phyloP scores from a whole-genome alignment of 2,329 filamentous ascomycete genomes.

The Fonsecaea multimorphosa region DNA sequence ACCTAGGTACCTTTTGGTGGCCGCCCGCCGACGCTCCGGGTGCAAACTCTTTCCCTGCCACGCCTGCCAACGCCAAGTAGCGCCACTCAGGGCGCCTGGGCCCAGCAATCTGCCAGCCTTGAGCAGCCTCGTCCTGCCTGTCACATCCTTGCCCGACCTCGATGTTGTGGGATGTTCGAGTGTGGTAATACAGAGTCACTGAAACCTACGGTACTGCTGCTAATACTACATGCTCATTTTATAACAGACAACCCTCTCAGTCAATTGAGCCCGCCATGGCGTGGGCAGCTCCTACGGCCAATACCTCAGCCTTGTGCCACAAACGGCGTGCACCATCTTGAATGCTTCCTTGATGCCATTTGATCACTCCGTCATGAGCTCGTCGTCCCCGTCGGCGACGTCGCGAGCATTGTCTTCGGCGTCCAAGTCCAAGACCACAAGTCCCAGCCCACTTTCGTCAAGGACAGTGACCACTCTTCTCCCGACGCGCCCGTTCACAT shows the following conservation, averaged over 20 bases:
- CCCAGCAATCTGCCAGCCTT: background rate
- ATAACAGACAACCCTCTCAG: background rate
- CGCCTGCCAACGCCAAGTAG: background rate
- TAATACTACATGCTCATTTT: background rate
- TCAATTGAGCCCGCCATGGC: background rate
- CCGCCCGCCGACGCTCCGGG: no score
- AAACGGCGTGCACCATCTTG: background rate
- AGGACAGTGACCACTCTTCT: slow-evolving; percentile 61
- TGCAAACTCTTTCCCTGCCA: no score
- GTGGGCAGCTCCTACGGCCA: background rate
- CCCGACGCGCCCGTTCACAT: slow-evolving; percentile 62
- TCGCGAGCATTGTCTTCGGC: slow-evolving; percentile 43
- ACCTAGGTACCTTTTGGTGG: background rate
- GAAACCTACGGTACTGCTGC: background rate
- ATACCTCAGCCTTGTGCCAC: slow-evolving; percentile 13
- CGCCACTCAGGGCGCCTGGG: background rate
- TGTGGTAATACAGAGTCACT: background rate
- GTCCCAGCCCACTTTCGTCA: slow-evolving; percentile 60
- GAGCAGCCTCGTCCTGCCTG: background rate
- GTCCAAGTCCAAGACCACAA: slow-evolving; percentile 63
- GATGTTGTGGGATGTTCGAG: background rate
- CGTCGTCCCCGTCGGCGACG: slow-evolving; percentile 40
- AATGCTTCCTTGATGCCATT: background rate
- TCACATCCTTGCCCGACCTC: background rate
- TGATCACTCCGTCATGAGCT: slow-evolving; percentile 30